Evolutionary conservation across 2,329 filamentous ascomycete genomes (phyloP).

Genomic region (Penicillium thymicola): DNA sequence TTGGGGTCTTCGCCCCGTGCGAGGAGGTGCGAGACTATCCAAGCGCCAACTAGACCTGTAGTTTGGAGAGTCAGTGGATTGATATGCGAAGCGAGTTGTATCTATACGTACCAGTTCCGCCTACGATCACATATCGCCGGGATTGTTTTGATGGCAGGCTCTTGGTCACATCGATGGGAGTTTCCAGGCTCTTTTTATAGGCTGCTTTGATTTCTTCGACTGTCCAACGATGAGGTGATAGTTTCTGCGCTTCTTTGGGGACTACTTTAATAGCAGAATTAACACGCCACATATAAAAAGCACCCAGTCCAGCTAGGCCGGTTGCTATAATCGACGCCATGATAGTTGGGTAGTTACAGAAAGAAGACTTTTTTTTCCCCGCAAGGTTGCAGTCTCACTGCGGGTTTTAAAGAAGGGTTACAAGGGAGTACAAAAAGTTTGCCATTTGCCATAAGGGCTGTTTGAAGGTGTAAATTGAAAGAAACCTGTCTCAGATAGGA

Average conservation of each 20-base stretch:
- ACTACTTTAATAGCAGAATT: constrained; percentile 27
- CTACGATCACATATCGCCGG: constrained; percentile 40
- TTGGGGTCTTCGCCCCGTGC: constrained; percentile 51
- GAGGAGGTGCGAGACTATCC: constrained; percentile 54
- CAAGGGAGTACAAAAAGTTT: background rate
- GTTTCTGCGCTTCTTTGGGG: constrained; percentile 26
- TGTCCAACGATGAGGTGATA: constrained; percentile 35
- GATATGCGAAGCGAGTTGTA: background rate
- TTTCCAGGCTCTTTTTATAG: constrained; percentile 28
- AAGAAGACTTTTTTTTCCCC: background rate
- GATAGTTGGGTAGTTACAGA: background rate
- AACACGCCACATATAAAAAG: constrained; percentile 31
- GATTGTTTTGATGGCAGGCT: constrained; percentile 37
- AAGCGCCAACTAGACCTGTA: constrained; percentile 54
- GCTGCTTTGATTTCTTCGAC: constrained; percentile 31
- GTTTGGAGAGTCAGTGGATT: constrained; percentile 4
- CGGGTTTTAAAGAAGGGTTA: background rate
- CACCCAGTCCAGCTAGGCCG: constrained; percentile 13
- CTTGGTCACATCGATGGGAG: constrained; percentile 33
- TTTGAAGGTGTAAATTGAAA: background rate
- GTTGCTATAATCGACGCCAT: constrained; percentile 12
- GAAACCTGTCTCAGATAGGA: background rate
- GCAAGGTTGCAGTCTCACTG: background rate
- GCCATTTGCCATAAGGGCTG: background rate
- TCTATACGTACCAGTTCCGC: constrained; percentile 36